Conservation (phyloP, 176 grass and related monocot species). For the Eleusine indica region DNA sequence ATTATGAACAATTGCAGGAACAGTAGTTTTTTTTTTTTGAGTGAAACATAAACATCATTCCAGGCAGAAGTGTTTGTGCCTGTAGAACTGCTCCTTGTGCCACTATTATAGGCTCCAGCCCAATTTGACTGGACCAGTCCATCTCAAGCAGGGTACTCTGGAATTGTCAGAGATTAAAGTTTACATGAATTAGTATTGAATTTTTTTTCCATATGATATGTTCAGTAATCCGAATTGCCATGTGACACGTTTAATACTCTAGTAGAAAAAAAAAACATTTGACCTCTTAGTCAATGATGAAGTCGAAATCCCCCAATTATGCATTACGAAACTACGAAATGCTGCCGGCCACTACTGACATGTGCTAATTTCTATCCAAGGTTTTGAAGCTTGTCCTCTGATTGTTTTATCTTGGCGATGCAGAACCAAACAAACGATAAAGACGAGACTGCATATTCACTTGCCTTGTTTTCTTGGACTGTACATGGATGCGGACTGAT, state of each 20-base stretch:
- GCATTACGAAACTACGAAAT: background rate
- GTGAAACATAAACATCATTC: no score
- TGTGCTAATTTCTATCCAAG: background rate
- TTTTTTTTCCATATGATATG: background rate
- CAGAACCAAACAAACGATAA: background rate
- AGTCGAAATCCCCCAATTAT: background rate
- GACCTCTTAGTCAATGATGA: background rate
- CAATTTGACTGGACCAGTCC: background rate
- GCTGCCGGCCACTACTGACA: background rate
- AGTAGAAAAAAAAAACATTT: background rate
- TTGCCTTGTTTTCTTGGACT: background rate
- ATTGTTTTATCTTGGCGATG: background rate
- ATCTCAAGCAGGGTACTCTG: background rate
- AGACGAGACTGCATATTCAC: background rate
- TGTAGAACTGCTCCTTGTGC: background rate
- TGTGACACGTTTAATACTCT: background rate
- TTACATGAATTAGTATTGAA: background rate
- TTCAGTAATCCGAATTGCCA: background rate
- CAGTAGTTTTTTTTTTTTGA: no score
- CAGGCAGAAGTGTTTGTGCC: no score
- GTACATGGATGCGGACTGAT: background rate
- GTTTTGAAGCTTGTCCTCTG: background rate
- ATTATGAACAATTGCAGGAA: no score
- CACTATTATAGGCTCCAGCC: background rate
- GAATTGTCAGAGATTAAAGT: background rate